Conservation (phyloP, 805 yeast genomes). For the Pichia insulana region DNA sequence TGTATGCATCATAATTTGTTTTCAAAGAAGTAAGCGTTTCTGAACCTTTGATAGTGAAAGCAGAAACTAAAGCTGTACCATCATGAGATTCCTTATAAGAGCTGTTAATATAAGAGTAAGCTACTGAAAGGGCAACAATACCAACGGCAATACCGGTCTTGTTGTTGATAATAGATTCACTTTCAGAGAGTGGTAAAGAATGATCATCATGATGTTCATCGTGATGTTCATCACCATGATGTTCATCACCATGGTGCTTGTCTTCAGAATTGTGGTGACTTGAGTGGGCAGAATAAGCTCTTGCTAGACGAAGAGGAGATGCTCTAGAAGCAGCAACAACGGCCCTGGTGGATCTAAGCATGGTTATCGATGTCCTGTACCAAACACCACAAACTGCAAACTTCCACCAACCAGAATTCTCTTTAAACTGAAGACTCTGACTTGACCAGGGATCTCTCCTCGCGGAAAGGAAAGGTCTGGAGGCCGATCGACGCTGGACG, state of each 20-base stretch:
- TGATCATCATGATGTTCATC: conserved; percentile 12
- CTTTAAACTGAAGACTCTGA: too few species aligned
- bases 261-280: conserved; percentile 8
- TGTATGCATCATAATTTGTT: conserved; percentile 16
- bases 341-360: background rate
- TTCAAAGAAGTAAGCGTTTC: conserved; percentile 16
- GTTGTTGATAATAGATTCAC: conserved; percentile 24
- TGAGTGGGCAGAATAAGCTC: conserved; percentile 12
- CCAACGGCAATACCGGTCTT: conserved; percentile 17
- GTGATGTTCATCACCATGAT: conserved; percentile 13
- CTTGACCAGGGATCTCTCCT: background rate
- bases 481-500: background rate
- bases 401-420: background rate
- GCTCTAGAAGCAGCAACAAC: background rate
- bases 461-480: too few species aligned
- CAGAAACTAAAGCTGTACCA: conserved; percentile 20
- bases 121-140: conserved; percentile 26
- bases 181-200: conserved; percentile 19
- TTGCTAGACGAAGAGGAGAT: background rate
- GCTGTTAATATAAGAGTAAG: conserved; percentile 41
- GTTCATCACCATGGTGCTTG: conserved; percentile 7
- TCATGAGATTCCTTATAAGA: conserved; percentile 39
- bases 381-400: background rate
- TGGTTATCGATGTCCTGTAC: background rate
- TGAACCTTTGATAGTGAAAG: conserved; percentile 14